Evolutionary conservation across 176 grass and related monocot genomes (phyloP), one percentile per base, ranked within the genome.

Genomic region (Phragmites australis): DNA sequence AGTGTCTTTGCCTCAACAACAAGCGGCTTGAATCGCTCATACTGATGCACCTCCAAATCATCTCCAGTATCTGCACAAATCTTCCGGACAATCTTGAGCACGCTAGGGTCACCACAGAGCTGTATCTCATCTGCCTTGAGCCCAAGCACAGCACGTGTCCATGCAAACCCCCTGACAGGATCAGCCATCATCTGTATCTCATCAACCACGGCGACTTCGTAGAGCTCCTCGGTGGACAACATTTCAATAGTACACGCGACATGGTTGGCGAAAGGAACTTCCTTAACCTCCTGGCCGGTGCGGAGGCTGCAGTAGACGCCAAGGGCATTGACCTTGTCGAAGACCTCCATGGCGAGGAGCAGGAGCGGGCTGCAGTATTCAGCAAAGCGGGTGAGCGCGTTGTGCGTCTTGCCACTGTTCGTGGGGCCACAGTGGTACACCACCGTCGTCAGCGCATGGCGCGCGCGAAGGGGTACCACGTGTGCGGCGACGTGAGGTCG

Each of bases 171-270:
- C 39, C 92, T 91, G 32, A 81, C 75, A 22, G 85, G 77, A 60
- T 98, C 92, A 8, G 86, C 84, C 86, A 98, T 91, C 95, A 98
- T 94, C 81, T 98, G 95, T 74, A 98, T 87, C 83, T 98, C 95
- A 62, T 98, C 95, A 26, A 98, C 84, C 65, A 98, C 92, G 0
- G 95, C 95, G 6, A 98, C 92, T 52, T 98, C 90, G 4, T 94
- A 98, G 60, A 85, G 83, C 65, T 94, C 80, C 51, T 98, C 95
- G 0, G 85, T 94, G 25, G 92, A 91, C 6, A 86, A 39, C 95
- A 98, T 94, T 65, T 98, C 95, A 60, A 98, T 81, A 29, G 95
- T 98, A 41, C 88, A 98, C 0, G 92, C 86, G 0, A 91, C 81
- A 66, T 98, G 95, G 70, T 91, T 91, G 84, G 95, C 68, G 56